Evolutionary conservation across 2,329 filamentous ascomycete species (phyloP).

Genomic region (Fusarium kyushuense): DNA sequence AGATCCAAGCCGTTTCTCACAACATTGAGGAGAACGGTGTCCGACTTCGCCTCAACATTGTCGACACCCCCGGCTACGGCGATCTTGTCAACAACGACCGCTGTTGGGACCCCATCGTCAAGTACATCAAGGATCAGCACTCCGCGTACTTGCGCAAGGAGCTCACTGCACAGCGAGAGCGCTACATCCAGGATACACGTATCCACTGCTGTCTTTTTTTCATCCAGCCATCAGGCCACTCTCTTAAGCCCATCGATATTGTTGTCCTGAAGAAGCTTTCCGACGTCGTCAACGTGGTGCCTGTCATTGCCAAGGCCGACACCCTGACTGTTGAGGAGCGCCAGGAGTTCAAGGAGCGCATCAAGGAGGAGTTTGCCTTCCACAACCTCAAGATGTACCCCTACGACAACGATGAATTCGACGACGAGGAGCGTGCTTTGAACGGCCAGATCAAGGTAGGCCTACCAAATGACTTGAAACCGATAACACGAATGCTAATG

Average conservation of each 20-base stretch:
- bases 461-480: not conserved
- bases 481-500: slow-evolving; percentile 51
- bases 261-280: slow-evolving; percentile 99
- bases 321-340: slow-evolving; percentile 96
- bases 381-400: slow-evolving; percentile 99
- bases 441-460: slow-evolving; percentile 96
- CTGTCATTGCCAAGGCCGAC: slow-evolving; percentile 98
- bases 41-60: slow-evolving; percentile 96
- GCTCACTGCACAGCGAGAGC: slow-evolving; percentile 97
- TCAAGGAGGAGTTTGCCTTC: slow-evolving; percentile 99
- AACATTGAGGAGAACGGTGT: slow-evolving; percentile 99
- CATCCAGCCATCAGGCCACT: slow-evolving; percentile 98
- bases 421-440: slow-evolving; percentile 92
- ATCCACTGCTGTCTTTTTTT: slow-evolving; percentile 99
- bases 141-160: slow-evolving; percentile 99
- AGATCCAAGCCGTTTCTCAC: slow-evolving; percentile 98
- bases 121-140: slow-evolving; percentile 99
- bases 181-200: slow-evolving; percentile 98
- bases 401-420: slow-evolving; percentile 99
- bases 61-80: slow-evolving; percentile 97
- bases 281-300: slow-evolving; percentile 98
- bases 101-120: slow-evolving; percentile 99
- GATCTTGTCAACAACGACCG: slow-evolving; percentile 99
- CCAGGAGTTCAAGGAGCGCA: slow-evolving; percentile 95
- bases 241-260: slow-evolving; percentile 98